These are phyloP conservation scores for Globisporangium uncinulatum DNA, from an alignment of 352 stramenopile species.

Conservation along the genomic window DNA sequence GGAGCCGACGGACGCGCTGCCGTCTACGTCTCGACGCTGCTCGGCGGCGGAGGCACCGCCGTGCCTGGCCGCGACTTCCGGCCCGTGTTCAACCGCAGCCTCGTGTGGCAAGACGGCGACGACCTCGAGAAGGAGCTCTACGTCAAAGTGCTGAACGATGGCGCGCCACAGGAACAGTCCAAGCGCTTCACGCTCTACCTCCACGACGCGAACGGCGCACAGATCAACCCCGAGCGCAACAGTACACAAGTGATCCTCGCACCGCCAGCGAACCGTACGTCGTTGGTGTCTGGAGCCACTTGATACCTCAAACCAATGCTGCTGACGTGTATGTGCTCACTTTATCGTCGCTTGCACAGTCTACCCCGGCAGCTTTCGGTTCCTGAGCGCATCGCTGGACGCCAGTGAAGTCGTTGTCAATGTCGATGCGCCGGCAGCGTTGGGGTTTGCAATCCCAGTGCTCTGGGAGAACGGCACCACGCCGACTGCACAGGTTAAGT, in stretches of 20 bases:
- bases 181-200: constrained; percentile 55
- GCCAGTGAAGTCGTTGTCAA: constrained; percentile 22
- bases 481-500: constrained; percentile 30
- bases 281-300: not conserved
- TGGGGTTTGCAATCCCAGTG: constrained; percentile 36
- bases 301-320: not conserved
- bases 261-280: constrained; percentile 48
- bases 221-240: constrained; percentile 46
- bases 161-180: constrained; percentile 31
- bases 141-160: constrained; percentile 57
- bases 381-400: constrained; percentile 28
- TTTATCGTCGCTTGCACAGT: constrained; percentile 28
- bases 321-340: not conserved
- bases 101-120: constrained; percentile 75
- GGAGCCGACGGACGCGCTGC: constrained; percentile 50
- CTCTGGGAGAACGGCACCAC: constrained; percentile 57
- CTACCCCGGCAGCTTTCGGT: constrained; percentile 39
- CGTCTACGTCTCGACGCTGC: constrained; percentile 55
- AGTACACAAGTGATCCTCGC: constrained; percentile 37
- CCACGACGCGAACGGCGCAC: constrained; percentile 47
- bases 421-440: not conserved
- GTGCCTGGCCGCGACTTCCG: constrained; percentile 50
- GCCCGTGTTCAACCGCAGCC: constrained; percentile 54
- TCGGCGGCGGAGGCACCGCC: constrained; percentile 31
- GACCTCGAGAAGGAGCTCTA: constrained; percentile 65